Base-by-base conservation (phyloP, 192 early-diverging fungal genomes). In the Backusella luteola region DNA sequence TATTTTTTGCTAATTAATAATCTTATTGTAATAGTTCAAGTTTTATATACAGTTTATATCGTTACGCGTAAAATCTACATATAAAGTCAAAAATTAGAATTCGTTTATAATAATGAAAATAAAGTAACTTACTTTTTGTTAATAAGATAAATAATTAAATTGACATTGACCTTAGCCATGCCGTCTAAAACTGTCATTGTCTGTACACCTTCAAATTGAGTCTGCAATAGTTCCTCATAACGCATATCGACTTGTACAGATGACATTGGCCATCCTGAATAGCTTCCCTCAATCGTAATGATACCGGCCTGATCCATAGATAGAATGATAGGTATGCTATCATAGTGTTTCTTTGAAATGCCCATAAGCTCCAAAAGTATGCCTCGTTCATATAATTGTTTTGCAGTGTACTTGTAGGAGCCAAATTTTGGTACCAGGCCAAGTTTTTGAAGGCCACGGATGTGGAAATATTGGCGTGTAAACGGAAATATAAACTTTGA, bases 361-460 rank as follows among this genome's bases (percentile, higher is more conserved):
- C 93, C 96, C 39, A 93, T 90, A 21, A 99, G 85, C 63, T 93
- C 90, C 35, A 98, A 80, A 44, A 99, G 83, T 3, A 99, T 95
- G 72, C 96, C 96, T 84, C 95, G 94, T 74, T 97, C 94, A 80
- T 95, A 90, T 73, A 99, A 84, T 69, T 96, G 90, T 79, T 96
- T 91, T 8, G 97, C 98, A 29, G 94, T 95, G 86, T 97, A 99
- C 91, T 98, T 98, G 90, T 91, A 98, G 68, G 97, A 98, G 6
- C 98, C 98, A 83, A 97, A 99, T 75, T 94, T 87, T 1, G 98
- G 98, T 36, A 99, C 94, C 3, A 85, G 86, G n/a, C 97, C 97
- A 70, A 93, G 89, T 35, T 89, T 85, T 82, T 97, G 90, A 69
- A 99, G 87, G 49, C 94, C 94, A 26, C 92, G 87, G 73, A 97